Base-by-base conservation (phyloP, 148 eudicot species). In the Amaranthus hypochondriacus region DNA sequence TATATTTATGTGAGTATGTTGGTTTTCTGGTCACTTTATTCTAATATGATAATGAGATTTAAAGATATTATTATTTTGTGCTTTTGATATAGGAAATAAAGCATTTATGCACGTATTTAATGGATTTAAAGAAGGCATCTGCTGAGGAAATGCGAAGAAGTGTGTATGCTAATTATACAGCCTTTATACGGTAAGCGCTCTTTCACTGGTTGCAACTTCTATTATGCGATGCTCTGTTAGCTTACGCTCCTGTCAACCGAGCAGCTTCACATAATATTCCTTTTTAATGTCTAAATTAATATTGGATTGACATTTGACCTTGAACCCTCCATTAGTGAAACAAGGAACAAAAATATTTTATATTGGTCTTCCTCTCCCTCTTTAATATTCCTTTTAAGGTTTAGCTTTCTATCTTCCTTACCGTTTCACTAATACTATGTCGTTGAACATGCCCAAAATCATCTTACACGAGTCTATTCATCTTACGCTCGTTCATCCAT, bases 131-230 rank as follows among this genome's bases (percentile, higher is more conserved):
- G 90, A 90, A 80, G 83, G 92, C 94, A 63, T 95, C 99, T 53
- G 96, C 93, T 48, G 99, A 95, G 82, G 99, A 95, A 86, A 95
- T 95, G 97, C 87, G 99, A 13, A 87, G 86, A 83, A 92, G 96
- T 85, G 99, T 95, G 39, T 95, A 88, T 80, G 99, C 99, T 47
- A 95, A 95, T 72, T 95, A 95, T 81, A 74, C 93, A 77, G 90
- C 99, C 52, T 95, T 95, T 78, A 95, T 95, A 76, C 92, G 94
- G 99, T 95, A 73, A 84, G 93, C 67, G 52, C 60, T 80, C 66
- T 59, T 49, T 62, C 48, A n/a, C 3, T 44, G 14, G 69, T 2
- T 73, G 49, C 50, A 5, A 42, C 49, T 59, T 58, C 3, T 51
- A 44, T 75, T 18, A 47, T 75, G 7, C 3, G 2, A 48, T 66